Evolutionary conservation across 73 alveolate species (phyloP).

Genomic region (Paramecium biaurelia): DNA sequence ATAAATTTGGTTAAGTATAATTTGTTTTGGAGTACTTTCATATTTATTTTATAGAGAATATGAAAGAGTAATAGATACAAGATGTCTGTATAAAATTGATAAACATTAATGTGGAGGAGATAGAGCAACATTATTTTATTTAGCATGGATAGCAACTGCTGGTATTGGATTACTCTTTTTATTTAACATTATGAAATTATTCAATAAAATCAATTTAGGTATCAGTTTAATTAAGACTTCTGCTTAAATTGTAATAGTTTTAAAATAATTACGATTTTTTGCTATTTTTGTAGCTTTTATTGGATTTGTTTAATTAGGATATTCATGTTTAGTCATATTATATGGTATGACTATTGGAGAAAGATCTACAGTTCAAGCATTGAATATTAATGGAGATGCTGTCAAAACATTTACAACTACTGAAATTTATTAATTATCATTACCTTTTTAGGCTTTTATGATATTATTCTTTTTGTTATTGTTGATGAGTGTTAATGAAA

Average conservation of each 20-base stretch:
- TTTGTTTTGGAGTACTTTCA: constrained; percentile 44
- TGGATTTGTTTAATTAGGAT: background rate
- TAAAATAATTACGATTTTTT: constrained; percentile 25
- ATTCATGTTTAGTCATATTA: background rate
- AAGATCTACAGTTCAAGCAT: background rate
- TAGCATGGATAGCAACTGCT: background rate
- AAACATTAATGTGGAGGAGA: constrained; percentile 62
- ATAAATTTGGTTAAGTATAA: constrained; percentile 48
- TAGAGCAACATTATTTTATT: constrained; percentile 51
- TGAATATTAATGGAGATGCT: constrained; percentile 37
- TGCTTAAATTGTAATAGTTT: constrained; percentile 46
- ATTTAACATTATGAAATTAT: constrained; percentile 53
- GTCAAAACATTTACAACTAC: constrained; percentile 40
- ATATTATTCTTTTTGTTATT: constrained; percentile 18
- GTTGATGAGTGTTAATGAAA: constrained; percentile 46
- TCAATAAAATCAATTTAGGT: constrained; percentile 59
- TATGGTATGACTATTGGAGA: constrained; percentile 64
- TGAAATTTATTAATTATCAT: background rate
- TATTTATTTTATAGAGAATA: constrained; percentile 56
- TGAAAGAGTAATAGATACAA: constrained; percentile 42
- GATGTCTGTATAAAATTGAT: constrained; percentile 49
- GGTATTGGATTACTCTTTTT: background rate
- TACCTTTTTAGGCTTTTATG: constrained; percentile 45
- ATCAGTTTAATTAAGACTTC: constrained; percentile 52
- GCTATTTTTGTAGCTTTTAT: constrained; percentile 40